Conservation (phyloP, 2,329 filamentous ascomycete genomes). For the Aurifilum marmelostoma region DNA sequence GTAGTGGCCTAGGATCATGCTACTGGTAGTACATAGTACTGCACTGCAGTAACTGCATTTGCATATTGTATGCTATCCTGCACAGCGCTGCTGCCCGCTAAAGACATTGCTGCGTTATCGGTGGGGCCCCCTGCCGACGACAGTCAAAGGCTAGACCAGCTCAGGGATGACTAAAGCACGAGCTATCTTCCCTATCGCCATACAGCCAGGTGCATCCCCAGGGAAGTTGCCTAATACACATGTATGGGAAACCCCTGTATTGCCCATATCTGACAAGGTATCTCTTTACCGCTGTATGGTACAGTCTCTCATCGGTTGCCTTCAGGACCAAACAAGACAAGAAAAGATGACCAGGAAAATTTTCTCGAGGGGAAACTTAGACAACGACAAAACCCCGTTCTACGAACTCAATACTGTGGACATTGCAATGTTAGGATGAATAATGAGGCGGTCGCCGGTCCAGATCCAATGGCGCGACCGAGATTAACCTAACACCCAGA, state of each 20-base stretch:
- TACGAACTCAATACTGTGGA: neutral
- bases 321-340: neutral
- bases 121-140: slow-evolving; percentile 2
- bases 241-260: neutral
- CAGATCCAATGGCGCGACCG: slow-evolving; percentile 1
- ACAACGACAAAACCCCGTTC: neutral
- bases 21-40: neutral
- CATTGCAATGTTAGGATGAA: neutral
- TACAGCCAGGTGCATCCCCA: neutral
- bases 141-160: neutral
- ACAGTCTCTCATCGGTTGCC: neutral
- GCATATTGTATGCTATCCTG: neutral
- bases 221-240: neutral
- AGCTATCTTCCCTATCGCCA: slow-evolving; percentile 7
- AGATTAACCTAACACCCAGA: slow-evolving; percentile 3
- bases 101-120: slow-evolving; percentile 14
- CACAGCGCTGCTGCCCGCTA: slow-evolving; percentile 5
- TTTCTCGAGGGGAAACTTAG: too few species aligned
- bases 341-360: too few species aligned
- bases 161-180: neutral
- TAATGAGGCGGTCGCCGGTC: neutral
- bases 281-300: neutral
- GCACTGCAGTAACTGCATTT: too few species aligned
- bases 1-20: neutral
- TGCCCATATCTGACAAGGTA: neutral